Percentiles rank a stretch among this genome's conserved stretches.
phyloP scores from a whole-genome alignment of 176 grass and related monocot genomes.

The Hsuehochloa calcarea region DNA sequence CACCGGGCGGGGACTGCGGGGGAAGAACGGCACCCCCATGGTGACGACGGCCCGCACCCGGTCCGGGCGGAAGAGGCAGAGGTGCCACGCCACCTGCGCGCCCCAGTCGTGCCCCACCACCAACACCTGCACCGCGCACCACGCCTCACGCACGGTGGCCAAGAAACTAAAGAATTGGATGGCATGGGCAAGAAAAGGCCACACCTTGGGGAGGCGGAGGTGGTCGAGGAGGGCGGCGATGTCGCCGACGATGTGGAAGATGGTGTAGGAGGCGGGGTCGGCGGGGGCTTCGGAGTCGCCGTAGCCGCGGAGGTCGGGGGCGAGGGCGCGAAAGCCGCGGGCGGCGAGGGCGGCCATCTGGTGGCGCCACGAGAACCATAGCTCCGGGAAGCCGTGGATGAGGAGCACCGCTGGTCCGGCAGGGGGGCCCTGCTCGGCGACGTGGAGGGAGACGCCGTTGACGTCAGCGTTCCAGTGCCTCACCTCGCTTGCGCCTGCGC shows the following conservation, averaged over 20 bases:
- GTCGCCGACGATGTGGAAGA: constrained; percentile 37
- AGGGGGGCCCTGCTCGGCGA: constrained; percentile 48
- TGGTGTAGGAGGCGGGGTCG: constrained; percentile 32
- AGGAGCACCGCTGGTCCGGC: constrained; percentile 44
- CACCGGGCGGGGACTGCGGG: not conserved
- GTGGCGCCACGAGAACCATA: constrained; percentile 68
- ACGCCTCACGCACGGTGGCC: not conserved
- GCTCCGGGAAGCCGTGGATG: constrained; percentile 71
- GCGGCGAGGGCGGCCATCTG: constrained; percentile 57
- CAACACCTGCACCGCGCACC: constrained; percentile 33
- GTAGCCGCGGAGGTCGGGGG: constrained; percentile 58
- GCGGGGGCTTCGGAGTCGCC: constrained; percentile 44
- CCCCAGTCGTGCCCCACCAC: constrained; percentile 67
- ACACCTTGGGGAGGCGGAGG: constrained; percentile 49
- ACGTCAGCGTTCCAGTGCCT: constrained; percentile 45
- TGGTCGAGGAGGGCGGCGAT: constrained; percentile 34
- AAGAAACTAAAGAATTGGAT: not conserved
- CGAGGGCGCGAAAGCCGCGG: constrained; percentile 54
- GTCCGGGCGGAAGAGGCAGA: constrained; percentile 67
- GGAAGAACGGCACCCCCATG: constrained; percentile 43
- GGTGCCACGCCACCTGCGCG: constrained; percentile 51
- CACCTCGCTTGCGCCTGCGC: constrained; percentile 26
- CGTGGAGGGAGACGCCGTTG: constrained; percentile 55
- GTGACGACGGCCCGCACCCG: constrained; percentile 43
- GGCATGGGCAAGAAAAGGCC: not conserved